Evolutionary conservation across 1,284 basidiomycete genomes (phyloP).

Genomic region (Chalciporus sp.): DNA sequence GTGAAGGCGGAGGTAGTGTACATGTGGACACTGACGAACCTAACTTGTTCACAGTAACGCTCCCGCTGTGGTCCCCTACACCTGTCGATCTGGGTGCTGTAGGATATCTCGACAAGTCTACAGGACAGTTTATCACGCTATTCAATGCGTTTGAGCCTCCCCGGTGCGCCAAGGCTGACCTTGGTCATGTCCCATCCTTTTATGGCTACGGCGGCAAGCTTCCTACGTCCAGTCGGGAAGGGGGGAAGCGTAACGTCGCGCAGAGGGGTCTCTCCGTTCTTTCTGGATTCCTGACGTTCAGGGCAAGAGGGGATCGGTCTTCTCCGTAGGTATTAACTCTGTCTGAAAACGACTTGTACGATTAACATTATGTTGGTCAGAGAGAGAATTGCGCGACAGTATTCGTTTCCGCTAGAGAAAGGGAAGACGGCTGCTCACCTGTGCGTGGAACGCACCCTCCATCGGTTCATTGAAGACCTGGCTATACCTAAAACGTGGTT

Average conservation of each 20-base stretch:
- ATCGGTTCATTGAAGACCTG: constrained; percentile 64
- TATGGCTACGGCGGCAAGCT: constrained; percentile 60
- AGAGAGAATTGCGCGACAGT: constrained; percentile 52
- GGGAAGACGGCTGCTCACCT: constrained; percentile 69
- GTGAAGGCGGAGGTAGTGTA: too few relatives aligned
- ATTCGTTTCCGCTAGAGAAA: constrained; percentile 59
- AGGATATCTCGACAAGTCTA: constrained; percentile 66
- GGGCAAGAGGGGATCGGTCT: constrained; percentile 36
- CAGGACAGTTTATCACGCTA: constrained; percentile 66
- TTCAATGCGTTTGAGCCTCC: constrained; percentile 65
- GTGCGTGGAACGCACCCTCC: constrained; percentile 67
- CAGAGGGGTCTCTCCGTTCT: constrained; percentile 60
- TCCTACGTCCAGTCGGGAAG: constrained; percentile 44
- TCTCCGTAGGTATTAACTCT: constrained; percentile 35
- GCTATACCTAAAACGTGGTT: constrained; percentile 73
- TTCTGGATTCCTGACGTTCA: constrained; percentile 51
- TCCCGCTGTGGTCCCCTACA: constrained; percentile 72
- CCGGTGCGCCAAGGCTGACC: constrained; percentile 36
- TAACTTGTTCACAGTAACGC: constrained; percentile 48
- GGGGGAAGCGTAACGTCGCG: constrained; percentile 56
- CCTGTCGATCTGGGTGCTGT: constrained; percentile 65
- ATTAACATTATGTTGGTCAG: constrained; percentile 34
- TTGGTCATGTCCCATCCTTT: constrained; percentile 48
- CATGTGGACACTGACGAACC: constrained; percentile 3
- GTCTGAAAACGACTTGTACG: background rate